Evolutionary conservation across 2,329 filamentous ascomycete genomes (phyloP), one percentile per base, ranked within the genome.

Genomic region (Fusarium udum): DNA sequence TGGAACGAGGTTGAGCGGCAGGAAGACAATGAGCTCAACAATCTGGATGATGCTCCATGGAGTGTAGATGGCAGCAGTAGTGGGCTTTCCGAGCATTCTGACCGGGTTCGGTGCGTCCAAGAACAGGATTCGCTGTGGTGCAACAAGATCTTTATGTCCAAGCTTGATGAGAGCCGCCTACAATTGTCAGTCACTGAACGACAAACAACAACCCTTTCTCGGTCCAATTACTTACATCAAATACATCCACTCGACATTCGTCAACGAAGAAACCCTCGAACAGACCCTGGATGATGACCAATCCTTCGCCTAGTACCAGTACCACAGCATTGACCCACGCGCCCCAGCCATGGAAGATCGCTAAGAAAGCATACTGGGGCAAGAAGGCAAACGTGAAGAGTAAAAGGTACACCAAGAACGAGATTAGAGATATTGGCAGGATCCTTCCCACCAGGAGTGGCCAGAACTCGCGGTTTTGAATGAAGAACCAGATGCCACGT

Each of bases 21-120:
- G 86, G 77, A 92, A 91, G 36, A 93, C 77, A 40, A 97, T 85
- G 68, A 98, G 92, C 83, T 98, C 95, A 71, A 93, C 80, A 64
- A 97, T 96, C 82, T 98, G 95, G n/a, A 93, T 89, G 61, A 97
- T 85, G 62, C 93, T 97, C 86, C 97, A 98, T 0, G 95, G 95
- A 14, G 93, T 91, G 82, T 96, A 98, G 24, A 94, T 87, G 1
- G 94, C 93, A 4, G 90, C 87, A 28, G 85, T 90, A 1, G 92
- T 95, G 2, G 95, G 94, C 74, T 94, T 95, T 34, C 95, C 95
- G 1, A 98, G 90, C 82, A 92, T 92, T 79, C 92, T 92, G 55
- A 96, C 91, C 0, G 94, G 89, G 76, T 92, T 91, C 53, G 92
- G 89, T 3, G 90, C 90, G 68, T 95, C 91, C 31, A 84, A 84